phyloP scores from a whole-genome alignment of 257 asterid genomes.

The Nicotiana undulata region DNA sequence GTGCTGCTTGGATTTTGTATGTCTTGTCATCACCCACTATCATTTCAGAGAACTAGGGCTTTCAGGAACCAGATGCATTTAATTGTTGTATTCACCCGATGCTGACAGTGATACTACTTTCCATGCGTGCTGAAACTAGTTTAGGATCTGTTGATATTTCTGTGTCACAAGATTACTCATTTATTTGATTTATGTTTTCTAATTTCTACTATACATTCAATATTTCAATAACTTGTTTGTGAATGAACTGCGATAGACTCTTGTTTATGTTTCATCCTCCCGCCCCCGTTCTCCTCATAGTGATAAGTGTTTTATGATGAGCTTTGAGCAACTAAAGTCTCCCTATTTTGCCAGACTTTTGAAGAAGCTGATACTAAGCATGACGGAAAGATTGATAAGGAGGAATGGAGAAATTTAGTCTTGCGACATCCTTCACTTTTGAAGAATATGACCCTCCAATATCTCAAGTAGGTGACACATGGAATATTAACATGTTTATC shows the following conservation, averaged over 20 bases:
- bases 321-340: not conserved
- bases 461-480: conserved; percentile 66
- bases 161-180: not conserved
- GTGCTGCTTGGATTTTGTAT: not conserved
- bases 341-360: conserved; percentile 50
- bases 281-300: not conserved
- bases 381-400: conserved; percentile 89
- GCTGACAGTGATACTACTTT: not conserved
- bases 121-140: not conserved
- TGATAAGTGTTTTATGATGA: not conserved
- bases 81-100: not conserved
- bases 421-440: conserved; percentile 87
- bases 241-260: not conserved
- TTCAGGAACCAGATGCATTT: not conserved
- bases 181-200: not conserved
- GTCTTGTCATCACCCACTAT: not conserved
- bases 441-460: conserved; percentile 93
- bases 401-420: conserved; percentile 90
- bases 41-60: not conserved
- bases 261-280: not conserved
- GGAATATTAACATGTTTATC: not conserved
- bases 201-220: too few species aligned
- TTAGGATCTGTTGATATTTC: not conserved
- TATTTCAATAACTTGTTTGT: not conserved
- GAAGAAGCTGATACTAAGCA: conserved; percentile 98